Base-by-base conservation (phyloP, 2,329 filamentous ascomycete genomes). In the Epichloe hybrida region DNA sequence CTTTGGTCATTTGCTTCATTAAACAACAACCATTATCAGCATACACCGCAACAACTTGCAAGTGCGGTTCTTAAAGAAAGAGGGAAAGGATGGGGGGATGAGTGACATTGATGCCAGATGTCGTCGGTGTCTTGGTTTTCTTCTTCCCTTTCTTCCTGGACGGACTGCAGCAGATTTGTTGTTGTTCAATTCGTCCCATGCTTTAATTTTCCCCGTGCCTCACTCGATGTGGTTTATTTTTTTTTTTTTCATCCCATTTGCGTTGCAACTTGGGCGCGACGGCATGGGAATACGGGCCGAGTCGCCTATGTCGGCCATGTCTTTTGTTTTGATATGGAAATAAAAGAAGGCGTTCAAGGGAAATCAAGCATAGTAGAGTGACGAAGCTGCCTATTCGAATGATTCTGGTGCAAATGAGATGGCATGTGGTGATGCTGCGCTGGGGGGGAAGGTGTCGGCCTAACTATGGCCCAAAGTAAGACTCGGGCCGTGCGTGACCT, bases 311-410 rank as follows among this genome's bases (percentile, higher is more conserved):
- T 42, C 37, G 2, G 36, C 43, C 34, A 9, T 39, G 44, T 47
- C 44, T 44, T 49, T 42, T 48, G 44, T 48, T 45, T 21, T 52
- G 36, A 36, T 39, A 49, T 48, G 51, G 49, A 56, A 54, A 55
- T 40, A 45, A 52, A 42, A 46, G 52, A 53, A 23, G 50, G 55
- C 46, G 50, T 50, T 52, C 6, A 7, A 48, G 51, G 45, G 31
- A 51, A 46, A 51, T 27, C 50, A 20, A 53, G 49, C 50, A 54
- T 31, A 31, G 27, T 54, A 54, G 50, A 54, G 47, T 46, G 46
- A n/a, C 47, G 35, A 50, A n/a, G 48, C 36, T 21, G 50, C 48
- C 17, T 43, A 31, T 42, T 39, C 42, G 21, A 38, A 49, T 31
- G 46, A 35, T 39, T 13, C 20, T 31, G 53, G 17, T n/a, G 31